phyloP scores from a whole-genome alignment of 2,329 filamentous ascomycete species.

The Ramichloridium luteum region DNA sequence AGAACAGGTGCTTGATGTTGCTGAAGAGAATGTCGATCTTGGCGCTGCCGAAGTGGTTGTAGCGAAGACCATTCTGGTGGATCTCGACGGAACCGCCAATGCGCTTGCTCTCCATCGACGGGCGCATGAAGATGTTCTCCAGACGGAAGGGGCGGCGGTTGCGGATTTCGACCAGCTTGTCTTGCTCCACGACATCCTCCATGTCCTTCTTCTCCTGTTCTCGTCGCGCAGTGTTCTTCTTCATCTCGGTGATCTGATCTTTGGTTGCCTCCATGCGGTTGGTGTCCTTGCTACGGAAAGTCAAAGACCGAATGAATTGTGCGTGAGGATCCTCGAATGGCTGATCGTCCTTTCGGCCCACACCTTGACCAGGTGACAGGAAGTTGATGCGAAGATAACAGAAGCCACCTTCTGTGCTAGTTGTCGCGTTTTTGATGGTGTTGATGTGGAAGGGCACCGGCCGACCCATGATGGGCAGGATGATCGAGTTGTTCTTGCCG shows the following conservation, averaged over 20 bases:
- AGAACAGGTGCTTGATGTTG: slow-evolving; percentile 97
- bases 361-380: slow-evolving; percentile 89
- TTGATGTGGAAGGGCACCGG: slow-evolving; percentile 96
- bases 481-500: slow-evolving; percentile 75
- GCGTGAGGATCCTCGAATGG: slow-evolving; percentile 93
- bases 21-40: slow-evolving; percentile 91
- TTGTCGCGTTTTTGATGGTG: slow-evolving; percentile 98
- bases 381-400: slow-evolving; percentile 95
- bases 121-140: slow-evolving; percentile 90
- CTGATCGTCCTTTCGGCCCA: slow-evolving; percentile 91
- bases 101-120: slow-evolving; percentile 90
- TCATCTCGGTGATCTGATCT: slow-evolving; percentile 88
- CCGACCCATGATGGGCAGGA: slow-evolving; percentile 92
- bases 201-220: slow-evolving; percentile 99
- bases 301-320: slow-evolving; percentile 91
- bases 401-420: slow-evolving; percentile 90
- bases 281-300: slow-evolving; percentile 82
- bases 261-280: slow-evolving; percentile 83
- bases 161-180: slow-evolving; percentile 89
- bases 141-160: slow-evolving; percentile 84
- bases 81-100: slow-evolving; percentile 94
- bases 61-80: slow-evolving; percentile 96
- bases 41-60: slow-evolving; percentile 69
- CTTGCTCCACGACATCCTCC: slow-evolving; percentile 97
- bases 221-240: slow-evolving; percentile 79